A percentile compares a stretch with the other conserved stretches of the same genome.
phyloP scores from a whole-genome alignment of 257 asterid genomes.

The Anisodus tanguticus region DNA sequence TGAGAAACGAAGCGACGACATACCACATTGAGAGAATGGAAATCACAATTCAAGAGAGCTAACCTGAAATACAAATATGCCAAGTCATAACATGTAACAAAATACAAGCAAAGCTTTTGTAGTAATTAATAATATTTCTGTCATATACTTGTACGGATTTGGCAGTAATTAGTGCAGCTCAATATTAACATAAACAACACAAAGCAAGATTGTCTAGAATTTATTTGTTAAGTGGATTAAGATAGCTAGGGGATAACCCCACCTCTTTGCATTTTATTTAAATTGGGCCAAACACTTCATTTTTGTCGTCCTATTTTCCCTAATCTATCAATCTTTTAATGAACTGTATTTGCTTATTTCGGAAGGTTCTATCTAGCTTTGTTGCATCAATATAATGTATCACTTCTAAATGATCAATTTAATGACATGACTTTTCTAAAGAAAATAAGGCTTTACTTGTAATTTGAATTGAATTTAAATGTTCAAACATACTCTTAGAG shows the following conservation, averaged over 20 bases:
- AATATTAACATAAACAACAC: background rate
- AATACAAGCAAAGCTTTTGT: background rate
- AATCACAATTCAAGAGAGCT: too few relatives aligned
- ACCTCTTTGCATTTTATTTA: conserved; percentile 17
- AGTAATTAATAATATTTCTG: background rate
- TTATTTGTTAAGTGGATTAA: background rate
- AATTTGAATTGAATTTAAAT: too few relatives aligned
- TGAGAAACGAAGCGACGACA: too few relatives aligned
- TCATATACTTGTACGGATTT: background rate
- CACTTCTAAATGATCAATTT: background rate
- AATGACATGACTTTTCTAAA: background rate
- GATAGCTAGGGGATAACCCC: background rate
- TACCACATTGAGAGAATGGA: too few relatives aligned
- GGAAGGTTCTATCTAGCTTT: background rate
- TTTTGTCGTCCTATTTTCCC: background rate
- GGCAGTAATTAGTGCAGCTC: background rate
- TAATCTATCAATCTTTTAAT: background rate
- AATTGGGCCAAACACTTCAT: conserved; percentile 18
- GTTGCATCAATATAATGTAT: background rate
- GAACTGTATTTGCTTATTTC: background rate
- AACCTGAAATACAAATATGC: background rate
- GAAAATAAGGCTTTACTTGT: too few relatives aligned
- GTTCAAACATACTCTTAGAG: too few relatives aligned
- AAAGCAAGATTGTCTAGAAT: background rate
- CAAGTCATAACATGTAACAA: background rate